Evolutionary conservation across 192 early-diverging fungal species (phyloP).

Genomic region (Umbelopsis ramanniana): DNA sequence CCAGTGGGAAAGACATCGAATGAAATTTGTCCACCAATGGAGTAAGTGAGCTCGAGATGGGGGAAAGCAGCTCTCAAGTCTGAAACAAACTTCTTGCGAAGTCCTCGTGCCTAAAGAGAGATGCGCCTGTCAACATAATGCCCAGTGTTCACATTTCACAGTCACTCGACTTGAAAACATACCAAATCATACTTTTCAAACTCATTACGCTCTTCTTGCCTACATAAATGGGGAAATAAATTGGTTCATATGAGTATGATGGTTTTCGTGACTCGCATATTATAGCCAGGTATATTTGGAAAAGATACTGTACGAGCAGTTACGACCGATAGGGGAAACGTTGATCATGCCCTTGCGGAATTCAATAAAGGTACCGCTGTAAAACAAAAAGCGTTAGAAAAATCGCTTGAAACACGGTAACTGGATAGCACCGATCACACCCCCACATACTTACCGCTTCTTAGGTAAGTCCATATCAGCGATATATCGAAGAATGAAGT

Average conservation of each 20-base stretch:
- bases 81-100: constrained; percentile 86
- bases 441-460: constrained; percentile 73
- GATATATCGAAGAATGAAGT: constrained; percentile 94
- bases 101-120: constrained; percentile 55
- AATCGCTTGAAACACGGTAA: neutral
- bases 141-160: neutral
- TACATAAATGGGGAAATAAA: constrained; percentile 10
- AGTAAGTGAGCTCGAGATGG: constrained; percentile 88
- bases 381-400: constrained; percentile 2
- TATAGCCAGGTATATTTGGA: neutral
- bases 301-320: constrained; percentile 69
- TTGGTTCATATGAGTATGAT: no score
- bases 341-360: constrained; percentile 99
- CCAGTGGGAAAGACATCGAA: constrained; percentile 99
- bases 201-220: constrained; percentile 84
- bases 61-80: constrained; percentile 84
- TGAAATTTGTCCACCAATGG: constrained; percentile 98
- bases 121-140: neutral
- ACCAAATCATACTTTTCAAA: constrained; percentile 89
- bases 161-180: constrained; percentile 5
- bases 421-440: neutral
- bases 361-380: constrained; percentile 94
- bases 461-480: constrained; percentile 92
- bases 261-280: neutral
- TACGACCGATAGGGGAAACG: constrained; percentile 95